Evolutionary conservation across 2,329 filamentous ascomycete species (phyloP).

Genomic region (Exserohilum turcica): DNA sequence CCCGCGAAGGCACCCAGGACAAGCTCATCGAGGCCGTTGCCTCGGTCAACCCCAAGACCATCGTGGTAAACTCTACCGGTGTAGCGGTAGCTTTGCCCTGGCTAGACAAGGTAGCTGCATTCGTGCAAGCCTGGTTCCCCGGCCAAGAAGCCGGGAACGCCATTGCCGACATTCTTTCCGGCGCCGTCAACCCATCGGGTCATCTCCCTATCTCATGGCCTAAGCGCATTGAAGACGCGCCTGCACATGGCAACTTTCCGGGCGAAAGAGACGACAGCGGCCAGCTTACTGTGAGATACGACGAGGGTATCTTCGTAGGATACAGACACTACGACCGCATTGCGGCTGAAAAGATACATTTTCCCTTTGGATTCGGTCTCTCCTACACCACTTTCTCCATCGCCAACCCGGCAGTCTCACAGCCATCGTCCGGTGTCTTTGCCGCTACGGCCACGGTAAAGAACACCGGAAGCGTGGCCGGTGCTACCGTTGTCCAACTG

Average conservation of each 20-base stretch:
- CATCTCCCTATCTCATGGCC: slow-evolving; percentile 49
- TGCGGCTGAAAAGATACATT: slow-evolving; percentile 55
- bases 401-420: slow-evolving; percentile 64
- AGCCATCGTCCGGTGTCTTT: slow-evolving; percentile 54
- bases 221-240: slow-evolving; percentile 41
- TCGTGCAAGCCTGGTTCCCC: slow-evolving; percentile 51
- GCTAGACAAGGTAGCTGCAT: slow-evolving; percentile 55
- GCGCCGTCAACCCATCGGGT: slow-evolving; percentile 48
- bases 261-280: slow-evolving; percentile 49
- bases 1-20: slow-evolving; percentile 61
- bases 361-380: slow-evolving; percentile 49
- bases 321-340: slow-evolving; percentile 67
- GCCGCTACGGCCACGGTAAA: slow-evolving; percentile 50
- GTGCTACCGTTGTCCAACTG: slow-evolving; percentile 61
- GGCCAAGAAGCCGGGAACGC: slow-evolving; percentile 52
- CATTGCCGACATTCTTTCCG: slow-evolving; percentile 50
- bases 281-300: slow-evolving; percentile 66
- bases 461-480: slow-evolving; percentile 58
- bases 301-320: slow-evolving; percentile 60
- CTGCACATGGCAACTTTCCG: slow-evolving; percentile 48
- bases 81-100: slow-evolving; percentile 75
- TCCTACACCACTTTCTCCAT: slow-evolving; percentile 50
- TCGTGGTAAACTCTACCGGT: slow-evolving; percentile 77
- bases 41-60: slow-evolving; percentile 69
- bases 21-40: slow-evolving; percentile 69